Evolutionary conservation across 208 protist species (phyloP), one percentile per base, ranked within the genome.

Genomic region (Crithidia mellificae): DNA sequence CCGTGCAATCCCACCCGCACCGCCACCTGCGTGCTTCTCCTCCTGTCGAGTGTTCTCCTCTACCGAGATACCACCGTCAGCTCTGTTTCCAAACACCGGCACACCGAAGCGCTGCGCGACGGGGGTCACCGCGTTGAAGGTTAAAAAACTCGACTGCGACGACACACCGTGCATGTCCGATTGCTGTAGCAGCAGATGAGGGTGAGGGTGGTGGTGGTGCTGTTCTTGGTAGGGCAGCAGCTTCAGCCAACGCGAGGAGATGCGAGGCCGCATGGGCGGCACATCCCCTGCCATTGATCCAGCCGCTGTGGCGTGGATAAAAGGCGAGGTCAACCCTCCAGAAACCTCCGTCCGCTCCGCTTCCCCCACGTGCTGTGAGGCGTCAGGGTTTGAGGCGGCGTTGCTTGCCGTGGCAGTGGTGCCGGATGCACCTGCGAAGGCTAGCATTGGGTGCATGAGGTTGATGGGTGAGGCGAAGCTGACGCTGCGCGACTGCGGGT

Each of bases 111-210:
- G 29, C 52, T 46, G 63, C 55, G 15, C 34, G 14, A 29, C 9
- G 8, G 44, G 47, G 3, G 57, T 44, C 6, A 65, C 47, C 19
- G 25, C 50, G 19, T 14, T 46, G 47, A 63, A 41, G 1, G 70
- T 63, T 15, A 70, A 11, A 38, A 74, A 67, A 44, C 68, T 74
- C 9, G 52, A 49, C 6, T 44, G 61, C 24, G 61, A 68, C 12
- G 44, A 25, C 39, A 39, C 11, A 24, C n/a, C 51, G 0, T 27
- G 27, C 30, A 12, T 22, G 50, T 22, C 38, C 1, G 12, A 38
- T 11, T 38, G 34, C 34, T 38, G 34, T 38, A 38, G 34, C 34
- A 38, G 5, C 7, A 38, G 11, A 11, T 38, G 34, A 38, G 5
- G 34, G 7, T 38, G 34, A 5, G 5, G 34, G 7, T 38, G 32